Base-by-base conservation (phyloP, 208 protist species). In the Wallacemonas sp. region DNA sequence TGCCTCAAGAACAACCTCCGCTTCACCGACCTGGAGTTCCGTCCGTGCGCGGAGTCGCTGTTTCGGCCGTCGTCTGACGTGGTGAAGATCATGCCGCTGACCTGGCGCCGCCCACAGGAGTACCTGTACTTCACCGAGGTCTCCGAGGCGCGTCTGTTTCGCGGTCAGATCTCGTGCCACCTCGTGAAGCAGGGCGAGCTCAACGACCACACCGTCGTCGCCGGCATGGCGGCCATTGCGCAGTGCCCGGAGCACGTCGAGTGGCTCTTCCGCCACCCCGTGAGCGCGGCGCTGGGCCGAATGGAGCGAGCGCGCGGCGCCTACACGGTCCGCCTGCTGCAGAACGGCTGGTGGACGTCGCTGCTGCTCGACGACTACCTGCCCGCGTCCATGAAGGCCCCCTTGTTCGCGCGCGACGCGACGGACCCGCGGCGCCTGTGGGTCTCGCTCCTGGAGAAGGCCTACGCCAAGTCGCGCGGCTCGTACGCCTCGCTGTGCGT, bases 361-460 rank as follows among this genome's bases (percentile, higher is more conserved):
- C 71, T 89, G 44, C 29, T 91, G 22, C 71, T 96, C 11, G 91
- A 96, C 75, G 71, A 90, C 77, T 93, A 89, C 61, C 67, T 96
- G 26, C 91, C 87, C 4, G 75, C 79, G 26, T 72, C 77, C 31
- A 49, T 61, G 33, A 66, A 46, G 22, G 73, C 50, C 18, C 79
- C 82, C 11, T 72, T 79, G 45, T 94, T 81, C 61, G 77, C 74
- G 11, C 65, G 76, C 42, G 81, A 76, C 20, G 31, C 62, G 11
- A 59, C 73, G 57, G 87, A 96, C 52, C 78, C 74, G 39, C 72
- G 82, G 52, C 80, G 92, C 65, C 66, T 95, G 74, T 97, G 92
- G 90, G 72, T 90, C 29, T 86, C 79, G 20, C 62, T 97, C 18
- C 50, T 95, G 45, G 80, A 97, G 70, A 97, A 97, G 79, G 92